Base-by-base conservation (phyloP, 2,329 filamentous ascomycete species). In the Fusarium agapanthi region DNA sequence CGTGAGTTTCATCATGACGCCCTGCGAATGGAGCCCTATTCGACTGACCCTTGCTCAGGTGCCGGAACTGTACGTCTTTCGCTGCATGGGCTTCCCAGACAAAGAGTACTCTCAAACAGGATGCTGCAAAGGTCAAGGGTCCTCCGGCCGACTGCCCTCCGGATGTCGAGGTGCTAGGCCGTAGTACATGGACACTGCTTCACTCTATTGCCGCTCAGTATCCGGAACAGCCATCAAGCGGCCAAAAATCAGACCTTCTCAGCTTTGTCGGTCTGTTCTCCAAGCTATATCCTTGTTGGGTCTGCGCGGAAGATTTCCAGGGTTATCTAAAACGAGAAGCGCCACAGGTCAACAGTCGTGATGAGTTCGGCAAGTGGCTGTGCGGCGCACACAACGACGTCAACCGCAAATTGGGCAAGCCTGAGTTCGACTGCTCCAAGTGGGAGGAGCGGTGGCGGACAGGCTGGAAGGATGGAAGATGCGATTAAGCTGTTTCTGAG, bases 381-480 rank as follows among this genome's bases (percentile, higher is more conserved):
- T 97, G 93, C 79, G 91, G 93, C 78, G 93, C 93, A 68, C 93
- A 97, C 81, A 97, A 97, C 82, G 93, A 93, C 34, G 93, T 97
- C 50, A 97, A 97, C 81, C 86, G 86, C 67, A 98, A 98, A 85
- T 82, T 99, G 75, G 96, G 96, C 55, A 99, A 99, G 88, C 87
- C 89, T 67, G 88, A 88, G 76, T 99, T 99, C 83, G 95, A 99
- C 86, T 99, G 96, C 84, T 86, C 85, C 61, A 89, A 86, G 77
- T 98, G 96, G 95, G 91, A 98, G 81, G 93, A 98, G 86, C 89
- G 96, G 81, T 99, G 96, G 96, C 88, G 93, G 83, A 96, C 93
- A 3, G 96, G 96, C 0, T 98, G 93, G 92, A 90, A 89, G 80
- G 91, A 91, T 77, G 89, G 89, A 35, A 85, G 88, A 6, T 91